Evolutionary conservation across 257 asterid genomes (phyloP), one percentile per base, ranked within the genome.

Genomic region (Solanum verrucosum): DNA sequence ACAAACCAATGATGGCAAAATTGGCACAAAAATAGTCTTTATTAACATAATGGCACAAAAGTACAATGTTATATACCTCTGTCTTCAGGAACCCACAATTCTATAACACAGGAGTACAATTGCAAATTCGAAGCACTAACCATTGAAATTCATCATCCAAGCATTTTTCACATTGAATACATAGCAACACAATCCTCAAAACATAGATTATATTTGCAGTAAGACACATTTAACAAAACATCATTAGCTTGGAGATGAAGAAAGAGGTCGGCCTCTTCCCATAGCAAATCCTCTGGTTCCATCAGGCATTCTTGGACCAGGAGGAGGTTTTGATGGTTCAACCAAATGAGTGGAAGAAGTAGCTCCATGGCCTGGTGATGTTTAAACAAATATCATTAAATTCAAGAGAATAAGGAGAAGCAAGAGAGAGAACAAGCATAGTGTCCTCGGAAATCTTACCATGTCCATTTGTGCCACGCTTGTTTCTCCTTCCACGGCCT

Each of bases 251-350:
- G 88, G 84, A 52, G 42, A 46, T 74, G 88, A 86, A 87, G 89
- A 93, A 91, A 91, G 75, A 78, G 98, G 96, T n/a, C 92, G 93
- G 85, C 99, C 99, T 60, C 99, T 94, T 78, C 99, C 99, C 94
- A 95, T 67, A 16, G 95, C 83, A 87, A 96, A 96, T 84, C 98
- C 99, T 90, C 94, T 93, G 83, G 99, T 95, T 82, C 99, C 99
- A 85, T 96, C 99, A 0, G 99, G 99, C 99, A 97, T 97, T 88
- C 85, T 93, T n/a, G 99, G 99, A 25, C 99, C 99, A 4, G 99
- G 99, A 56, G 99, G 98, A 2, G 98, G 99, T 91, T 96, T 97
- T 33, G 98, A 92, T 46, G 94, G 93, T 86, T 97, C 99, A 59
- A 87, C 37, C 25, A 78, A 90, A 88, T 93, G 98, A 87, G 86